A percentile compares a stretch with the other conserved stretches of the same genome.
These are phyloP conservation scores for Epichloe baconii DNA, from an alignment of 2,329 filamentous ascomycete genomes.

Conservation along the genomic window DNA sequence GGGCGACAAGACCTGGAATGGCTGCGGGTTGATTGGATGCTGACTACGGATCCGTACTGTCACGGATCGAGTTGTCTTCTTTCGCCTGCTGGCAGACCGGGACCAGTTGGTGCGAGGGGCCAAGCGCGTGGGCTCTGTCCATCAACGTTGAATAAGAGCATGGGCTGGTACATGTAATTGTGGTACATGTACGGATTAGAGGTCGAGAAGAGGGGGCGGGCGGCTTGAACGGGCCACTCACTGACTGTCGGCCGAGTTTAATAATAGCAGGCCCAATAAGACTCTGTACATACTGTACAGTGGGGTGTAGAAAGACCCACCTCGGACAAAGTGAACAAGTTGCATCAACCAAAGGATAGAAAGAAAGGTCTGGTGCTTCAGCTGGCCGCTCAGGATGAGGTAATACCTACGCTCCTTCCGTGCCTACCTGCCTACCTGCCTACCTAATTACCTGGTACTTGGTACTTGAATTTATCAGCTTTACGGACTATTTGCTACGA, in stretches of 20 bases:
- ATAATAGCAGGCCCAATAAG: neutral
- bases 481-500: too few relatives aligned
- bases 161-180: neutral
- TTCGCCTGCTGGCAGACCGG: neutral
- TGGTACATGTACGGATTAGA: too few relatives aligned
- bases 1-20: slow-evolving; percentile 4
- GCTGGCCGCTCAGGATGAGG: too few relatives aligned
- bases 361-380: too few relatives aligned
- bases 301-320: too few relatives aligned
- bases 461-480: too few relatives aligned
- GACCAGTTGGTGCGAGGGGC: neutral
- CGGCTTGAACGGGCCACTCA: neutral
- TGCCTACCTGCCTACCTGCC: too few relatives aligned
- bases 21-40: slow-evolving; percentile 10
- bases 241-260: slow-evolving; percentile 1
- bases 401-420: too few relatives aligned
- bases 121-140: neutral
- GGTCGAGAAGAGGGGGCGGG: neutral
- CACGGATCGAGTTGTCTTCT: neutral
- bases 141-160: neutral
- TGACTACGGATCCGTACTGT: neutral
- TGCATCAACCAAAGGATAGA: too few relatives aligned
- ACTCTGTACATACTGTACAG: neutral
- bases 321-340: too few relatives aligned
- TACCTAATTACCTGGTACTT: too few relatives aligned